Conservation (phyloP, 2,329 filamentous ascomycete genomes). For the Zarea fungicola region DNA sequence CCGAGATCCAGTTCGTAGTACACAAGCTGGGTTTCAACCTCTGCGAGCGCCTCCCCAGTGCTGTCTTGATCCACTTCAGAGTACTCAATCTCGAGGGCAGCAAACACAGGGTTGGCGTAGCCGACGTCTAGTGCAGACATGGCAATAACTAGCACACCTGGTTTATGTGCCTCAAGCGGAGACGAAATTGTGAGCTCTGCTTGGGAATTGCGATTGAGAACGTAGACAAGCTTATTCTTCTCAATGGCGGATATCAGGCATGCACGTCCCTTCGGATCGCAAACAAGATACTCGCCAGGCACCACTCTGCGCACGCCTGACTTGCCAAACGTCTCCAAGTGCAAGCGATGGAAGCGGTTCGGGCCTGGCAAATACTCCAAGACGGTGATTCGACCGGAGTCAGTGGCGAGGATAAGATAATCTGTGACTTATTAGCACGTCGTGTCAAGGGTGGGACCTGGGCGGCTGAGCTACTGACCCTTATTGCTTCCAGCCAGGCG, state of each 20-base stretch:
- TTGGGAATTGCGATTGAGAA: conserved; percentile 91
- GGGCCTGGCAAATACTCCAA: conserved; percentile 84
- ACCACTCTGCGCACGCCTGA: conserved; percentile 90
- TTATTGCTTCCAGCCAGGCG: conserved; percentile 89
- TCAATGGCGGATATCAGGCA: conserved; percentile 91
- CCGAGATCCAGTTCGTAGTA: conserved; percentile 98
- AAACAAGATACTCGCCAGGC: conserved; percentile 91
- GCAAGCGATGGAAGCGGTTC: conserved; percentile 83
- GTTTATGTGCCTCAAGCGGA: conserved; percentile 90
- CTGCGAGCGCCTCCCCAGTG: conserved; percentile 72
- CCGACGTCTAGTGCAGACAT: conserved; percentile 88
- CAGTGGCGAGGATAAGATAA: conserved; percentile 90
- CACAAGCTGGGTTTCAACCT: conserved; percentile 84
- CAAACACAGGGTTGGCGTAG: conserved; percentile 96
- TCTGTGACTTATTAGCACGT: conserved; percentile 52
- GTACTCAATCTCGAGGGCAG: conserved; percentile 90
- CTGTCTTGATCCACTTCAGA: conserved; percentile 87
- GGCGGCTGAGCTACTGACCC: conserved; percentile 62
- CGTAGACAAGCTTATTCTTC: conserved; percentile 99
- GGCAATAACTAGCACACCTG: conserved; percentile 83
- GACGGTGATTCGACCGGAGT: conserved; percentile 92
- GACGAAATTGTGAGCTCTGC: conserved; percentile 96
- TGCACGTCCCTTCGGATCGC: conserved; percentile 91
- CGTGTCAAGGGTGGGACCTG: conserved; percentile 5
- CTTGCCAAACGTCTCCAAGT: conserved; percentile 97